Base-by-base conservation (phyloP, 306 rosid species). In the Ormosia emarginata region DNA sequence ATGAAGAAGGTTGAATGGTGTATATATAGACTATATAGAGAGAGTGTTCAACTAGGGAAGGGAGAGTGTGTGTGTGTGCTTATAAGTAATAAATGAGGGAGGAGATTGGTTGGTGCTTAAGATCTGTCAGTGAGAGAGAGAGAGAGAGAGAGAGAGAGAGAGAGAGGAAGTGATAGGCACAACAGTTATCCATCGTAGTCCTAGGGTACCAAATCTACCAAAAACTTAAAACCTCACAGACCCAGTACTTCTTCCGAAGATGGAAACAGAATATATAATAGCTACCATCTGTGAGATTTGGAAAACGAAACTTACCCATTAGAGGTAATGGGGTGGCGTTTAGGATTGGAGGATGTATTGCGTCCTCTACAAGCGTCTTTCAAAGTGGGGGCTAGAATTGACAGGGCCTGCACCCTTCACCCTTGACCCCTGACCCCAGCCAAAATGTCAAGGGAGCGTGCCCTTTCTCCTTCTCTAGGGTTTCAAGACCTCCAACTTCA, bases 171-270 rank as follows among this genome's bases (percentile, higher is more conserved):
- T 36, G 8, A 24, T 18, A 57, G 37, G 74, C 74, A 18, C 24
- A 87, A 69, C 89, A 80, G 96, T 86, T 89, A 87, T 13, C 79
- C 85, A 89, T 94, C 91, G 88, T 84, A 89, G 89, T 94, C 92
- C 67, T 56, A 83, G 88, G 89, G 3, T 41, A 80, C 89, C 85
- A 87, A 89, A 88, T 82, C 84, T 71, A 79, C 83, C 89, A 74
- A 87, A 86, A 76, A 69, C 69, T 81, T 84, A 78, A 84, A 81
- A 79, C 18, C 71, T 53, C 78, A 81, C 88, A 82, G 91, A 83
- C 83, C 80, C 68, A 58, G 78, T 87, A 86, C 70, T 72, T 64
- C 46, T 84, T 49, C 85, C 86, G 43, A 37, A 84, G 75, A 85
- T 81, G 91, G 82, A 86, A 92, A 86, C 24, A 83, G 71, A 86